phyloP scores from a whole-genome alignment of 2,329 filamentous ascomycete species.

The Hirsutella rhossiliensis region DNA sequence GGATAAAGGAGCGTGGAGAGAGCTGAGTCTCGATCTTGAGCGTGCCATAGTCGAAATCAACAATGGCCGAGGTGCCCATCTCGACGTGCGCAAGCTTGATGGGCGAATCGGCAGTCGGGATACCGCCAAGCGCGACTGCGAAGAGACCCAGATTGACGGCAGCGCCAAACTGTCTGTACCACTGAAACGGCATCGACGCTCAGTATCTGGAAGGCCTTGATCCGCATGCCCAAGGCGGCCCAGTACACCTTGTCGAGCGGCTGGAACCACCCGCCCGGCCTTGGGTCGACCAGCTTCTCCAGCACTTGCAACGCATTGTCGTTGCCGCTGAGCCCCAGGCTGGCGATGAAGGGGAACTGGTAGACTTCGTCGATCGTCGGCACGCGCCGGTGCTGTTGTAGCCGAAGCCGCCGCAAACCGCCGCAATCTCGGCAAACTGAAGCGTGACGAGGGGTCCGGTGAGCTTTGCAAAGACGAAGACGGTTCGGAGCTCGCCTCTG shows the following conservation, averaged over 20 bases:
- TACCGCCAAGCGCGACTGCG: conserved; percentile 15
- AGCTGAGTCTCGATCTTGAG: conserved; percentile 26
- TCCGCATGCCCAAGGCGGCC: conserved; percentile 24
- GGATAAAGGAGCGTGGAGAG: conserved; percentile 25
- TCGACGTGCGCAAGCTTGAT: conserved; percentile 23
- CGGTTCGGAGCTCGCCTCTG: conserved; percentile 10
- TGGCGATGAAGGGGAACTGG: conserved; percentile 9
- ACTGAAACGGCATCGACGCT: conserved; percentile 21
- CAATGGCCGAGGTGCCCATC: conserved; percentile 19
- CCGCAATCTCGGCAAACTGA: conserved; percentile 22
- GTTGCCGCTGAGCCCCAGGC: background rate
- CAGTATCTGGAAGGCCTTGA: conserved; percentile 26
- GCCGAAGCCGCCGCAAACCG: conserved; percentile 25
- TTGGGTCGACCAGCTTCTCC: conserved; percentile 1
- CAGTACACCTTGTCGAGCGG: conserved; percentile 18
- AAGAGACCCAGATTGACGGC: conserved; percentile 21
- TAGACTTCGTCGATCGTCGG: conserved; percentile 13
- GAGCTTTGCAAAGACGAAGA: conserved; percentile 25
- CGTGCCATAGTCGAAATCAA: conserved; percentile 22
- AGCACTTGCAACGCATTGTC: conserved; percentile 1
- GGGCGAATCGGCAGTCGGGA: conserved; percentile 10
- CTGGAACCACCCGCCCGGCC: conserved; percentile 16
- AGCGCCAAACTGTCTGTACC: conserved; percentile 16
- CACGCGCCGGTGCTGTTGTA: conserved; percentile 18
- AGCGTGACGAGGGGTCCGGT: conserved; percentile 25